Conservation (phyloP, 768 basidiomycete species). For the Russula earlei region DNA sequence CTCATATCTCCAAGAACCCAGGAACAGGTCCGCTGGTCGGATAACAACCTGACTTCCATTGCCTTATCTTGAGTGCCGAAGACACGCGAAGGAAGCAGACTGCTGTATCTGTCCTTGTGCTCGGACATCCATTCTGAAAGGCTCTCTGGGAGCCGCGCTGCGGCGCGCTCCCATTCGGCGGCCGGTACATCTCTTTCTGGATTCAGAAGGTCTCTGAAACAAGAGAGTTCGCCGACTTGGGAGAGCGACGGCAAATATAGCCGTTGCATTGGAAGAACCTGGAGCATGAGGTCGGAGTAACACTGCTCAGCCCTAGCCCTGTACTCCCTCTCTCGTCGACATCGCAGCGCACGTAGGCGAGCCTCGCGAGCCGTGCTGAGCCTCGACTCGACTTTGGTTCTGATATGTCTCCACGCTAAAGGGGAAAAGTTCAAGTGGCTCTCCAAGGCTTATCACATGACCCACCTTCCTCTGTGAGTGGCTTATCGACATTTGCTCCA, state of each 20-base stretch:
- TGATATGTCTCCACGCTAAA: constrained; percentile 14
- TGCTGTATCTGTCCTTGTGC: neutral
- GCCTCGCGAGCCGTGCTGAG: neutral
- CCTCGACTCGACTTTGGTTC: neutral
- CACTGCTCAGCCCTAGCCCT: neutral
- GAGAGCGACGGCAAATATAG: constrained; percentile 5
- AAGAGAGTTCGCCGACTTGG: constrained; percentile 5
- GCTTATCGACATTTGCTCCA: constrained; percentile 4
- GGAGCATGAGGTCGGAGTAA: neutral
- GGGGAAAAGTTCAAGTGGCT: neutral
- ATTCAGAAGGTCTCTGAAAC: constrained; percentile 11
- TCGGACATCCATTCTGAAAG: constrained; percentile 12
- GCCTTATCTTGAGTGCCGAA: neutral
- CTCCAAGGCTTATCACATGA: neutral
- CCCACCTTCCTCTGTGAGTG: constrained; percentile 10
- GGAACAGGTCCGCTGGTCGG: neutral
- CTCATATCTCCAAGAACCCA: neutral
- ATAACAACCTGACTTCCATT: constrained; percentile 5
- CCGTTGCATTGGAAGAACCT: constrained; percentile 12
- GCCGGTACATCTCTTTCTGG: neutral
- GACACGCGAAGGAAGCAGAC: neutral
- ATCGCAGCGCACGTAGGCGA: neutral
- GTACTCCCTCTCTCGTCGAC: neutral
- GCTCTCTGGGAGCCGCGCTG: neutral
- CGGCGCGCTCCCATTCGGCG: constrained; percentile 2